A percentile compares a stretch with the other conserved stretches of the same genome.
These are phyloP conservation scores for Suhomyces taliae DNA, from an alignment of 1,139 yeast species.

Conservation along the genomic window DNA sequence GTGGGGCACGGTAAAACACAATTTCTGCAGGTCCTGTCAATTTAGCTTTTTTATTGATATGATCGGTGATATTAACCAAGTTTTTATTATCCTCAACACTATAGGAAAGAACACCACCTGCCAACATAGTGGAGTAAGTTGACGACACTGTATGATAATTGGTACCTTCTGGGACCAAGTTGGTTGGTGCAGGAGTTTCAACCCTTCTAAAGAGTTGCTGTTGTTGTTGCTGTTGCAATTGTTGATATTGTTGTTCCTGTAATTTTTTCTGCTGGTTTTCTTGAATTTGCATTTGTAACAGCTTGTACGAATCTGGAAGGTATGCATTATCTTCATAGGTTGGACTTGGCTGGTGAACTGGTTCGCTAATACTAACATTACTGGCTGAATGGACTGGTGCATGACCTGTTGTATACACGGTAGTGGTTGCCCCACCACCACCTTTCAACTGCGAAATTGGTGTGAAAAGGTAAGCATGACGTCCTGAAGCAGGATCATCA, in stretches of 20 bases:
- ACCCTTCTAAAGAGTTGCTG: slow-evolving; percentile 22
- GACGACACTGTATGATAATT: slow-evolving; percentile 36
- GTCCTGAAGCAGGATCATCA: slow-evolving; percentile 46
- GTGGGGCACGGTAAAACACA: slow-evolving; percentile 83
- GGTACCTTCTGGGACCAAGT: slow-evolving; percentile 20
- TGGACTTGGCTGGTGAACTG: slow-evolving; percentile 12
- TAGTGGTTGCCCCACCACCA: slow-evolving; percentile 32
- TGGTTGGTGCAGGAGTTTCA: slow-evolving; percentile 23
- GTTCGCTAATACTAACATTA: slow-evolving; percentile 4
- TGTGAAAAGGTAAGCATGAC: slow-evolving; percentile 46
- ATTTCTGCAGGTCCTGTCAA: slow-evolving; percentile 42
- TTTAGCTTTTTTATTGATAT: slow-evolving; percentile 25
- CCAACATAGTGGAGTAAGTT: slow-evolving; percentile 36
- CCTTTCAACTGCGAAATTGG: slow-evolving; percentile 50
- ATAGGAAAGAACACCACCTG: slow-evolving; percentile 45
- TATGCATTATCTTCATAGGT: slow-evolving; percentile 12
- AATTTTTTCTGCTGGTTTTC: slow-evolving; percentile 18
- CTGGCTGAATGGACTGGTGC: slow-evolving; percentile 14
- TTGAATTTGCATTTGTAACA: slow-evolving; percentile 19
- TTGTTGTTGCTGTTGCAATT: slow-evolving; percentile 19
- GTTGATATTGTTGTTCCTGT: slow-evolving; percentile 18
- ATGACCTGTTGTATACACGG: slow-evolving; percentile 23
- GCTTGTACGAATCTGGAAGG: slow-evolving; percentile 19
- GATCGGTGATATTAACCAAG: slow-evolving; percentile 12
- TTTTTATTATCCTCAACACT: slow-evolving; percentile 24